Evolutionary conservation across 257 asterid species (phyloP).

Genomic region (Solanum sitiens): DNA sequence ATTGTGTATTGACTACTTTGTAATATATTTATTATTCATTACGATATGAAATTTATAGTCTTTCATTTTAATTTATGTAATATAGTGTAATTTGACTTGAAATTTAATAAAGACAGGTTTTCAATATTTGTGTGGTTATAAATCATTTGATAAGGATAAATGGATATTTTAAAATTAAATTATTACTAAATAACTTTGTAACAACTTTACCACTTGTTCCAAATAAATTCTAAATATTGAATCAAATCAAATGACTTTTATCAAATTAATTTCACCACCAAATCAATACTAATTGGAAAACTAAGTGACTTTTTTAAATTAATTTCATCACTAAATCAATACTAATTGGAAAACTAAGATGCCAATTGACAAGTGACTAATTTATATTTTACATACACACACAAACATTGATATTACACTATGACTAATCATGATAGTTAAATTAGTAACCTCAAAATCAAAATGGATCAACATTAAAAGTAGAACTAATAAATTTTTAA

Average conservation of each 20-base stretch:
- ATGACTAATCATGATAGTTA: background rate
- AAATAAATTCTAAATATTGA: background rate
- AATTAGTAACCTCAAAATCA: background rate
- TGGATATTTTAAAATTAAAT: no score
- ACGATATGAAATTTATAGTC: background rate
- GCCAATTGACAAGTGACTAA: background rate
- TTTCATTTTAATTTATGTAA: no score
- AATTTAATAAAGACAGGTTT: no score
- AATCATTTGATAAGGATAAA: no score
- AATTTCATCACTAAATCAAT: background rate
- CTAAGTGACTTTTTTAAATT: background rate
- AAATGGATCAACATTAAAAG: background rate
- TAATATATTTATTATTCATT: no score
- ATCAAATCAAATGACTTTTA: background rate
- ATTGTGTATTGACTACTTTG: fast-evolving
- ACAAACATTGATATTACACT: background rate
- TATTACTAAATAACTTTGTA: background rate
- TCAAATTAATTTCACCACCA: background rate
- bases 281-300: no score
- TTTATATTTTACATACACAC: no score
- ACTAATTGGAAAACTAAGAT: background rate
- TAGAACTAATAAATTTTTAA: background rate
- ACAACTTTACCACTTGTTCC: background rate
- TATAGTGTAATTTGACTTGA: background rate
- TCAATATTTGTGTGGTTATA: no score